A percentile compares a stretch with the other conserved stretches of the same genome.
Evolutionary conservation across 1,139 yeast species (phyloP).

Genomic region (Suhomyces atakaporum): DNA sequence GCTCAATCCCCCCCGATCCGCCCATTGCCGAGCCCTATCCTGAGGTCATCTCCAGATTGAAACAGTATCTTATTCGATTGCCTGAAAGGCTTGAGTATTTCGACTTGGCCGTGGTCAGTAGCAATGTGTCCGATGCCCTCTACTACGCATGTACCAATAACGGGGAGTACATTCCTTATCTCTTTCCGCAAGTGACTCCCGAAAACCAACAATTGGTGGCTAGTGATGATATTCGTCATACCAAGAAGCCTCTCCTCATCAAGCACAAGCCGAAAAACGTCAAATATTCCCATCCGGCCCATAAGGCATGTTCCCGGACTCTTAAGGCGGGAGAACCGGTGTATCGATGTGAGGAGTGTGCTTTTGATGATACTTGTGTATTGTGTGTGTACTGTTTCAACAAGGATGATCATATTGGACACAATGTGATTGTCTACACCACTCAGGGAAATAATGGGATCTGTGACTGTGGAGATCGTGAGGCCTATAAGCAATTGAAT

Average conservation of each 20-base stretch:
- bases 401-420: slow-evolving; percentile 63
- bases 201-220: not conserved
- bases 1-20: no score
- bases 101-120: slow-evolving; percentile 3
- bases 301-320: slow-evolving; percentile 64
- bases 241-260: slow-evolving; percentile 1
- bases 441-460: slow-evolving; percentile 60
- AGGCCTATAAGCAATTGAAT: slow-evolving; percentile 66
- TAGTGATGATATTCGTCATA: not conserved
- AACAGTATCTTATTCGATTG: slow-evolving; percentile 30
- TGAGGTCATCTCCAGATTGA: slow-evolving; percentile 18
- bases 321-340: slow-evolving; percentile 63
- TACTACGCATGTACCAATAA: slow-evolving; percentile 36
- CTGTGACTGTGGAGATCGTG: slow-evolving; percentile 92
- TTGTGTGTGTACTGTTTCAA: slow-evolving; percentile 71
- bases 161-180: slow-evolving; percentile 32
- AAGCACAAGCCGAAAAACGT: not conserved
- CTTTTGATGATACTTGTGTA: slow-evolving; percentile 74
- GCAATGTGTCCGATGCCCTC: slow-evolving; percentile 27
- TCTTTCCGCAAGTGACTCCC: not conserved
- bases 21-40: no score
- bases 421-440: slow-evolving; percentile 56
- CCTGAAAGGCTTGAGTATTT: slow-evolving; percentile 25
- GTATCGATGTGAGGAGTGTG: slow-evolving; percentile 66
- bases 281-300: slow-evolving; percentile 35